Base-by-base conservation (phyloP, 2,329 filamentous ascomycete species). In the Truncatella angustata region DNA sequence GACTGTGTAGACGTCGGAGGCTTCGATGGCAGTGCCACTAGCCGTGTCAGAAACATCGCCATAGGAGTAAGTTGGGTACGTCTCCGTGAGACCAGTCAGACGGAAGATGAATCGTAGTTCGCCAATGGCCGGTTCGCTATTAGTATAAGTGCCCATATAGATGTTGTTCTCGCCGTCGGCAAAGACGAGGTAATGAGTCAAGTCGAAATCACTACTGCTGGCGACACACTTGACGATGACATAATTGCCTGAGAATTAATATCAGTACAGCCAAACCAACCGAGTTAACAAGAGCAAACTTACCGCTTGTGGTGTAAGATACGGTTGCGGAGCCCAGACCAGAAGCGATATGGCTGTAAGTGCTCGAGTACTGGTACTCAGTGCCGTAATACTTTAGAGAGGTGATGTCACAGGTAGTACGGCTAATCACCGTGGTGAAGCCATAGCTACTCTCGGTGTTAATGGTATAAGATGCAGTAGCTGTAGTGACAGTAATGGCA, bases 151-250 rank as follows among this genome's bases (percentile, higher is more conserved):
- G 4, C 75, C 75, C 72, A 78, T 77, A 52, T 73, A 74, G 20
- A 82, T 72, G 2, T 72, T 76, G 23, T 72, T 66, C 16, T 78
- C 73, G 3, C 74, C 77, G 53, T 75, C 73, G 40, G 69, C 72
- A 10, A 79, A 74, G 11, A 82, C 75, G 58, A 78, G 72, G 58
- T 81, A 82, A 9, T 82, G 79, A 0, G 74, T 81, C 51, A 81
- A 66, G 37, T 66, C 64, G 32, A 73, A 64, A 12, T 64, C 60
- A 24, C 70, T 64, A n/a, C 72, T 78, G 14, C 67, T 66, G 1
- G 78, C 77, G 3, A 70, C 72, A 56, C 78, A 81, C n/a, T 75
- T 77, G 28, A 82, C 72, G 57, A 80, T 80, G 37, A 78, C 73
- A 58, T 78, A 78, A 39, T 76, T 69, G 12, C 80, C 70, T 53